Evolutionary conservation across 2,329 filamentous ascomycete genomes (phyloP).

Genomic region (Ophioceras dolichostomum): DNA sequence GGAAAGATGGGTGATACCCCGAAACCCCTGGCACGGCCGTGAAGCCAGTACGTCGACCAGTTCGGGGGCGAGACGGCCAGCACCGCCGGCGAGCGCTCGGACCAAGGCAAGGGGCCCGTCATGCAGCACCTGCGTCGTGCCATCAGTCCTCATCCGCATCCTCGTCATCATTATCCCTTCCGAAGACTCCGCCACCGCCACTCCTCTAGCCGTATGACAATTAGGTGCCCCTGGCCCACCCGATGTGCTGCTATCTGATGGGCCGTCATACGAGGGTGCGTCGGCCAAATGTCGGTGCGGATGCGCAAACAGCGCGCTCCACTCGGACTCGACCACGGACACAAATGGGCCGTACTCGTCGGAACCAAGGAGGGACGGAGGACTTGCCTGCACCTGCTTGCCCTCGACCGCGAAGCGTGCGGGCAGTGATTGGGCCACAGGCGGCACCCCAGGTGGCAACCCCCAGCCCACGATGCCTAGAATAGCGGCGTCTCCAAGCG

Average conservation of each 20-base stretch:
- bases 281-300: conserved; percentile 35
- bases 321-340: conserved; percentile 33
- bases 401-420: conserved; percentile 32
- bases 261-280: conserved; percentile 27
- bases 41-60: conserved; percentile 8
- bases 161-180: conserved; percentile 3
- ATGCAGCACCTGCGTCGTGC: conserved; percentile 14
- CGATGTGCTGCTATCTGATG: too few species aligned
- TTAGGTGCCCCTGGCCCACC: too few species aligned
- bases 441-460: conserved; percentile 12
- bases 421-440: conserved; percentile 3
- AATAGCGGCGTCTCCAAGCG: conserved; percentile 32
- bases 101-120: conserved; percentile 22
- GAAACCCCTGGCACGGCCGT: conserved; percentile 12
- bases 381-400: too few species aligned
- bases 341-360: conserved; percentile 26
- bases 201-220: too few species aligned
- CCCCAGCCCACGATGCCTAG: too few species aligned
- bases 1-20: conserved; percentile 40
- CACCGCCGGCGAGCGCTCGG: conserved; percentile 13
- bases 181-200: conserved; percentile 12
- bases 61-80: conserved; percentile 6
- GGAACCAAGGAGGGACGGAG: conserved; percentile 24
- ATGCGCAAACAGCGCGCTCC: conserved; percentile 30
- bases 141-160: conserved; percentile 20